Evolutionary conservation across 768 basidiomycete genomes (phyloP), one percentile per base, ranked within the genome.

Genomic region (Amanita pallidorosea): DNA sequence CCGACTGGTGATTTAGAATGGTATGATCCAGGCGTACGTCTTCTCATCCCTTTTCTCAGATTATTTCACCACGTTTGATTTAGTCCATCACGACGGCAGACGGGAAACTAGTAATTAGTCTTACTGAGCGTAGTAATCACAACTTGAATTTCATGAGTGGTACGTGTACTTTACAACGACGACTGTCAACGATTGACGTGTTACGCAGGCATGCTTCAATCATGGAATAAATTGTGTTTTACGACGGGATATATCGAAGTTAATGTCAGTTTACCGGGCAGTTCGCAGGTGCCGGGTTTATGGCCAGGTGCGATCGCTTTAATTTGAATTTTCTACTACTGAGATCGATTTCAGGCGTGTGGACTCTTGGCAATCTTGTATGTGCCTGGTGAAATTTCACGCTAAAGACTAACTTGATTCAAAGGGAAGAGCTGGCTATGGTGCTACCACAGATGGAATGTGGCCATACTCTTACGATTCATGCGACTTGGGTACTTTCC

Each of bases 171-270:
- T 12, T 7, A 49, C 73, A 72, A 33, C 25, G 72, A 52, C 65
- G 13, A 2, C 51, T n/a, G 49, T 45, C 13, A 43, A 27, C 25
- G 45, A 54, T 27, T 41, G 51, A 22, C 40, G 20, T 46, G 17
- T 23, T 25, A 27, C 44, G 34, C 52, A 76, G 81, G 79, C 34
- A 84, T 85, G 83, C 48, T 93, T 8, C 81, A 85, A 57, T 77
- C 82, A 11, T 96, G 94, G 93, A 95, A 96, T 67, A 90, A 96
- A 67, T 67, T 96, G 49, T 98, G 94, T 68, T 96, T 93, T 67
- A 94, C 83, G 13, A 91, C 90, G 0, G 92, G 90, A 2, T 92
- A 93, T 61, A 70, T 97, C 51, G 96, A 96, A 67, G 79, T 85
- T 2, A 77, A 73, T n/a, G 58, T 90, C 17, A 88, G 85, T 61